A percentile compares a stretch with the other conserved stretches of the same genome.
Conservation (phyloP, 164 flowering plant species). For the Malania oleifera region DNA sequence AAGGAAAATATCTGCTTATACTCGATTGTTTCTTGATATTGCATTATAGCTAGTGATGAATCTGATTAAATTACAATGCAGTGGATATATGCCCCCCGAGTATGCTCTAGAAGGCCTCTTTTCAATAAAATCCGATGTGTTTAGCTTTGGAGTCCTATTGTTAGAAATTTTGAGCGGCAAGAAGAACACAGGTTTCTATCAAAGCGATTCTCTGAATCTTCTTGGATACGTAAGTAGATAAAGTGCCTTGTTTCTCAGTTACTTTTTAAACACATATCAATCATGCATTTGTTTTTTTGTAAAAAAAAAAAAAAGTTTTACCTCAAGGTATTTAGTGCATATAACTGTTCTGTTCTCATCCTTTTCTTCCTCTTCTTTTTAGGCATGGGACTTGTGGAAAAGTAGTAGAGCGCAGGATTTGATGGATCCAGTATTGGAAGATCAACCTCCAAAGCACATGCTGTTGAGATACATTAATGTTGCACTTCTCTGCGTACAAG, state of each 20-base stretch:
- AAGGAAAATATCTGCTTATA: too few relatives aligned
- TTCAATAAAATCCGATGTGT: conserved; percentile 21
- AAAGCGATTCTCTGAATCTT: not conserved
- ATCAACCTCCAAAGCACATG: not conserved
- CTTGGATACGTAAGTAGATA: not conserved
- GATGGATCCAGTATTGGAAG: conserved; percentile 12
- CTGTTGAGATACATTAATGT: conserved; percentile 14
- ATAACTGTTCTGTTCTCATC: not conserved
- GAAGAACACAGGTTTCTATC: conserved; percentile 12
- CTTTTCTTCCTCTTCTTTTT: not conserved
- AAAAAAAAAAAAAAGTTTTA: not conserved
- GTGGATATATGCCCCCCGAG: conserved; percentile 23
- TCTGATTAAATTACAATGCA: not conserved
- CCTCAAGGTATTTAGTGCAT: too few relatives aligned
- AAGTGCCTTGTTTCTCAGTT: not conserved
- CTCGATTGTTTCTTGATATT: too few relatives aligned
- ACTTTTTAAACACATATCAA: not conserved
- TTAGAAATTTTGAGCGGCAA: conserved; percentile 16
- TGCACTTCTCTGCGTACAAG: conserved; percentile 22
- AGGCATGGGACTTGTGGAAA: conserved; percentile 22
- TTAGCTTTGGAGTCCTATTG: conserved; percentile 17
- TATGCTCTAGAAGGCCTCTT: conserved; percentile 20
- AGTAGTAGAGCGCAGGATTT: conserved; percentile 4
- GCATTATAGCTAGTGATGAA: too few relatives aligned
- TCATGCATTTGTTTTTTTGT: not conserved